Conservation (phyloP, 1,284 basidiomycete genomes). For the Trichosporon coremiiforme region DNA sequence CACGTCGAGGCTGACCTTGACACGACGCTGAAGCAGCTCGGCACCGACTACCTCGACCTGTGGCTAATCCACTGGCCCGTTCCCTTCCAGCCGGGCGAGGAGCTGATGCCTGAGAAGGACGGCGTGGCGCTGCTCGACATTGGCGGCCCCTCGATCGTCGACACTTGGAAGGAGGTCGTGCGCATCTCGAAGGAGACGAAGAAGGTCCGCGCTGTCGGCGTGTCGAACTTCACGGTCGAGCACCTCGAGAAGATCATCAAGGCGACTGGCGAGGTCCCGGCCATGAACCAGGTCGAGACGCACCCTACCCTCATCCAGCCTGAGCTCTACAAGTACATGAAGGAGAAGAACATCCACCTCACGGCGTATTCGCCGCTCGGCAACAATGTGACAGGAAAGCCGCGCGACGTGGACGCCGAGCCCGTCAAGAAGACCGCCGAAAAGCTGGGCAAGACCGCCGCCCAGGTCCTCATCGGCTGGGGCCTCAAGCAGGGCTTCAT, state of each 20-base stretch:
- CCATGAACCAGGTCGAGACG: constrained; percentile 78
- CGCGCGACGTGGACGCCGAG: constrained; percentile 47
- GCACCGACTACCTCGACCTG: constrained; percentile 74
- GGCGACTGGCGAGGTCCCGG: constrained; percentile 75
- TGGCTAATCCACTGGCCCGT: constrained; percentile 89
- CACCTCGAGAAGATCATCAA: constrained; percentile 70
- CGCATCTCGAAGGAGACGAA: constrained; percentile 49
- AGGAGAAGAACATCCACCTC: constrained; percentile 72
- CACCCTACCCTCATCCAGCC: constrained; percentile 64
- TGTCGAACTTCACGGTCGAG: constrained; percentile 76
- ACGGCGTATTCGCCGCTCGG: constrained; percentile 59
- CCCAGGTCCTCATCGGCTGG: constrained; percentile 73
- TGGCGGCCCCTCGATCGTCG: constrained; percentile 38
- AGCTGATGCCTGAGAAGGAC: constrained; percentile 60
- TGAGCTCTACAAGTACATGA: constrained; percentile 54
- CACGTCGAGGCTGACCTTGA: constrained; percentile 72
- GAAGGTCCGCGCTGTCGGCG: constrained; percentile 57
- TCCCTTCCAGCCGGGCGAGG: constrained; percentile 67
- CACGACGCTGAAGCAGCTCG: constrained; percentile 70
- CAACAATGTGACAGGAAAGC: constrained; percentile 59
- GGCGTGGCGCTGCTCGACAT: constrained; percentile 37
- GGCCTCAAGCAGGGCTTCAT: constrained; percentile 51
- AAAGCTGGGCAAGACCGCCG: constrained; percentile 64
- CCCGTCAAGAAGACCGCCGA: constrained; percentile 66
- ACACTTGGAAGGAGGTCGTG: constrained; percentile 54